Evolutionary conservation across 1,284 basidiomycete species (phyloP), one percentile per base, ranked within the genome.

Genomic region (Ustanciosporium gigantosporum): DNA sequence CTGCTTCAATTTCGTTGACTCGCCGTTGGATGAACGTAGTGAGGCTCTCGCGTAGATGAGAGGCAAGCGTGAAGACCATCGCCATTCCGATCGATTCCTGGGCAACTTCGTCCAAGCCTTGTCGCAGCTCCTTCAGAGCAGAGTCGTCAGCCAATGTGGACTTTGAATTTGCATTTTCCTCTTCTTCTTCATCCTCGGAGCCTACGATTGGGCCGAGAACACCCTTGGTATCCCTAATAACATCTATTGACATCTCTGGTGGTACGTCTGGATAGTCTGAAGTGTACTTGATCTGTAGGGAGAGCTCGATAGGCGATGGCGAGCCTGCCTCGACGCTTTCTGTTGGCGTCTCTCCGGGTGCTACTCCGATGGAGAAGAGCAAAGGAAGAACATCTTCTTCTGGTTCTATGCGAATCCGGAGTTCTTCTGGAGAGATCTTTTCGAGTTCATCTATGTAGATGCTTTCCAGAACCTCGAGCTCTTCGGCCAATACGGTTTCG

Each of bases 11-110:
- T 55, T 82, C 82, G 42, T 79, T 82, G 50, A 86, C 84, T 24
- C 82, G 81, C 53, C 89, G 84, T 36, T 81, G 67, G 39, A 72
- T 57, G 31, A 74, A 60, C n/a, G 53, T 66, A 4, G 86, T 84
- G 13, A 96, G 81, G 39, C 85, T 83, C 76, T 96, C 93, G 57
- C 89, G 84, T 36, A 96, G 83, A 68, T 90, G 88, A 3, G 90
- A 88, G 4, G 91, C 88, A 5, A 98, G 82, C 0, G 93, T 91
- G 76, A 96, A 98, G 11, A 91, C 93, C 92, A 97, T 96, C 2
- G 94, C 91, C 88, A 96, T 94, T 29, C 92, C 92, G 20, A 91
- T 76, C 68, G 90, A 93, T 74, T 96, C 92, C 74, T 88, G 85
- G 22, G 88, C 92, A 68, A 88, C 83, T 46, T 79, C 80, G 51